Evolutionary conservation across 768 basidiomycete genomes (phyloP), one percentile per base, ranked within the genome.

Genomic region (Hygrocybe punicea): DNA sequence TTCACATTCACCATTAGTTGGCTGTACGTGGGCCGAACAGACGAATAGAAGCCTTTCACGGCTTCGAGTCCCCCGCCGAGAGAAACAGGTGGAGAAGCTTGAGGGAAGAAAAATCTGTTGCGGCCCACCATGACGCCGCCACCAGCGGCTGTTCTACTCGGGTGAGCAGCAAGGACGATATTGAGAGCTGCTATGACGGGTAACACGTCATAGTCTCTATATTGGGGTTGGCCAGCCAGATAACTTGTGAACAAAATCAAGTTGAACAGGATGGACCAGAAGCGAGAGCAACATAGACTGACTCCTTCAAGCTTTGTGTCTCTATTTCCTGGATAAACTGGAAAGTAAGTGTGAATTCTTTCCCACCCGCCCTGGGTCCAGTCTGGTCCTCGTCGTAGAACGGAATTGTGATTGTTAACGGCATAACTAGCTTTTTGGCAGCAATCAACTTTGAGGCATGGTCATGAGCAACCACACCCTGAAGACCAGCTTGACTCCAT

Each of bases 141-240:
- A 69, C 86, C 70, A 79, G 65, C 57, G 67, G 78, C 70, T 1
- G 76, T 72, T 33, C 79, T 71, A 62, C 78, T 76, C 13, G 85
- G 79, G 61, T 80, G 75, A 49, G 84, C 76, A 48, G 83, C 79
- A 5, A 88, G 69, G 51, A 89, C 73, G 21, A 89, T 70, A 63
- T 90, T 88, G 48, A 89, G 64, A 3, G 85, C 86, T 8, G 86
- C 77, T 4, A 89, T 71, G 14, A 83, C 61, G 0, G 87, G 86
- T 53, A 75, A 68, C 2, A 83, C 77, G 51, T 89, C 86, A 36
- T 81, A 79, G 44, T 76, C 76, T 40, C 80, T 76, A 60, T 83
- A 80, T 56, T 81, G 76, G 3, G 76, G 73, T 7, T 79, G 65
- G 1, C 89, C 90, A 2, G 66, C 67, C 16, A 89, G 73, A 65